phyloP scores from a whole-genome alignment of 164 flowering plant species.

The Vitis vinifera region ASM3070453v1 NC_081814.1:8034001-8034500 shows the following conservation, averaged over 20 bases:
- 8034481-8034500: conserved; percentile 56
- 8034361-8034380: conserved; percentile 50
- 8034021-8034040: conserved; percentile 36
- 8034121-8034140: conserved; percentile 40
- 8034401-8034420: conserved; percentile 28
- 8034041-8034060: conserved; percentile 29
- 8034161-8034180: conserved; percentile 50
- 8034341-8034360: conserved; percentile 30
- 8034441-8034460: conserved; percentile 45
- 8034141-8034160: conserved; percentile 24
- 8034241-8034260: conserved; percentile 37
- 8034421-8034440: conserved; percentile 48
- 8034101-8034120: conserved; percentile 48
- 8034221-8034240: conserved; percentile 58
- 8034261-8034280: conserved; percentile 66
- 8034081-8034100: conserved; percentile 64
- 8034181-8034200: conserved; percentile 66
- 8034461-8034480: conserved; percentile 38
- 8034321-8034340: conserved; percentile 40
- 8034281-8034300: conserved; percentile 47
- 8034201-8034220: conserved; percentile 57
- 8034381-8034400: conserved; percentile 55
- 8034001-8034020: conserved; percentile 51
- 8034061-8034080: conserved; percentile 39
- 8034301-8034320: conserved; percentile 43